These are phyloP conservation scores for Bassia scoparia DNA, from an alignment of 148 eudicot species.

Conservation along the genomic window DNA sequence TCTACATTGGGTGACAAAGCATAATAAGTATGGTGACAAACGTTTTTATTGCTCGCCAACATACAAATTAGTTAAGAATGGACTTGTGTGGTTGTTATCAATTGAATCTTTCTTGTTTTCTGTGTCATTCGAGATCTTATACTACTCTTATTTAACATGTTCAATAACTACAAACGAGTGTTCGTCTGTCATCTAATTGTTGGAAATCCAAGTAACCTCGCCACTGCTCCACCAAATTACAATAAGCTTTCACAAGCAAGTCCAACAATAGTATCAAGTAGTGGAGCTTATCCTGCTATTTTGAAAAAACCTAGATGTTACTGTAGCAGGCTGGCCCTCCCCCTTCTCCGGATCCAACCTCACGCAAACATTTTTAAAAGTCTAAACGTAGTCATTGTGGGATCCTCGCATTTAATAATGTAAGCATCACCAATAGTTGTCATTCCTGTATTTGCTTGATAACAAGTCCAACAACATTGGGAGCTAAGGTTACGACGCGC, in stretches of 20 bases:
- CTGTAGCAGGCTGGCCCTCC: slow-evolving; percentile 14
- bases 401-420: too few species aligned
- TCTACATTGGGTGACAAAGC: too few species aligned
- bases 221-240: slow-evolving; percentile 20
- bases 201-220: slow-evolving; percentile 38
- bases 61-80: too few species aligned
- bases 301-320: background rate
- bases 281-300: slow-evolving; percentile 36
- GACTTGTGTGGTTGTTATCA: too few species aligned
- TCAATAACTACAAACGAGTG: slow-evolving; percentile 10
- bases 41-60: too few species aligned
- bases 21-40: too few species aligned
- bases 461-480: slow-evolving; percentile 16
- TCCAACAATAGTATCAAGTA: slow-evolving; percentile 25
- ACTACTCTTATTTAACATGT: slow-evolving; percentile 5
- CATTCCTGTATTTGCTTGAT: slow-evolving; percentile 20
- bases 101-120: too few species aligned
- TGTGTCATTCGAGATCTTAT: too few species aligned
- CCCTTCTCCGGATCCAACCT: slow-evolving; percentile 3
- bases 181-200: slow-evolving; percentile 23
- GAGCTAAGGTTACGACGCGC: slow-evolving; percentile 21
- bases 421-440: slow-evolving; percentile 4
- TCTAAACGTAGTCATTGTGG: too few species aligned
- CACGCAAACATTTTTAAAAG: slow-evolving; percentile 7
- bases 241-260: background rate